Conservation (phyloP, 345 rosid species). For the Camelina neglecta region DNA sequence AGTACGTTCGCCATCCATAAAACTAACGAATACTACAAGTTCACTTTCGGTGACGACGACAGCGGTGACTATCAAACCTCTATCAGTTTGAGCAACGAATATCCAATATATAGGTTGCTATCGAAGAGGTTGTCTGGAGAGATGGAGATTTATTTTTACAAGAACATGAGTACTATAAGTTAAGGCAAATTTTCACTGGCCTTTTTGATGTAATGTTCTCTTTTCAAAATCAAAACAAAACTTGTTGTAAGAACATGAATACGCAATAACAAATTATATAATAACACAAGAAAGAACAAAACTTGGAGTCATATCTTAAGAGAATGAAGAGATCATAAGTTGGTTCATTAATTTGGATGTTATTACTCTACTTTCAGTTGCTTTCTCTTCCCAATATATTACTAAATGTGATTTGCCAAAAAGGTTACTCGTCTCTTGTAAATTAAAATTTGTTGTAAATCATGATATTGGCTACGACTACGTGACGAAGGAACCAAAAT, state of each 20-base stretch:
- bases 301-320: neutral
- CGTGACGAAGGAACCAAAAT: neutral
- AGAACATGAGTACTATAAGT: neutral
- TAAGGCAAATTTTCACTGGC: neutral
- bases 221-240: neutral
- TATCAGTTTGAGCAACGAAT: conserved; percentile 26
- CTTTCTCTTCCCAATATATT: too few relatives aligned
- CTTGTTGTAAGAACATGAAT: conserved; percentile 19
- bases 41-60: neutral
- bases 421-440: too few relatives aligned
- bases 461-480: neutral
- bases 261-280: neutral
- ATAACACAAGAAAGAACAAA: neutral
- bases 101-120: neutral
- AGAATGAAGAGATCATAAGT: conserved; percentile 3
- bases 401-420: too few relatives aligned
- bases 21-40: conserved; percentile 26
- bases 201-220: neutral
- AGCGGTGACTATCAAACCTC: neutral
- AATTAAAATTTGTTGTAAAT: too few relatives aligned
- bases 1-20: conserved; percentile 16
- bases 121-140: conserved; percentile 20
- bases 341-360: neutral
- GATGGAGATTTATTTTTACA: conserved; percentile 37
- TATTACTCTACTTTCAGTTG: neutral